phyloP scores from a whole-genome alignment of 2,329 filamentous ascomycete genomes.

The Lachnellula cervina region DNA sequence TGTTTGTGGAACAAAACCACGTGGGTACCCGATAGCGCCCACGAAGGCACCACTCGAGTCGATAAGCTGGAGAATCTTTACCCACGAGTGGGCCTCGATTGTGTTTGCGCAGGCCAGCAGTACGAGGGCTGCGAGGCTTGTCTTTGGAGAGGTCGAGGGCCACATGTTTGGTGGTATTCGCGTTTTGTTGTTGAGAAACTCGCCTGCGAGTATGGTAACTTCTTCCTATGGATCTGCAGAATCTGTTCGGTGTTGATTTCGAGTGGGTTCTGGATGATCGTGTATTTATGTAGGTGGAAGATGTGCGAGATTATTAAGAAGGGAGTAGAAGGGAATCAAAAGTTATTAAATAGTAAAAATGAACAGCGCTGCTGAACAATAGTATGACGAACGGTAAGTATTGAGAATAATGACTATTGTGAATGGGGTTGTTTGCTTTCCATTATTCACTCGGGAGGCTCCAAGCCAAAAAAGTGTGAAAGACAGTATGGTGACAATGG shows the following conservation, averaged over 20 bases:
- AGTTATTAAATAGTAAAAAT: slow-evolving; percentile 6
- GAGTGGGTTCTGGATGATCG: background rate
- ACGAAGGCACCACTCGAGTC: slow-evolving; percentile 70
- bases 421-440: slow-evolving; percentile 13
- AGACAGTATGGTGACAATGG: slow-evolving; percentile 5
- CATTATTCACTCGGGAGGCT: slow-evolving; percentile 17
- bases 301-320: background rate
- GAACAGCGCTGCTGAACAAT: slow-evolving; percentile 15
- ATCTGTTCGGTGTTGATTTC: background rate
- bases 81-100: slow-evolving; percentile 69
- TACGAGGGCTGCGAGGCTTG: slow-evolving; percentile 11
- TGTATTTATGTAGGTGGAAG: background rate
- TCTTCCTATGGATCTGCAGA: background rate
- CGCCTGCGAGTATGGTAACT: slow-evolving; percentile 15
- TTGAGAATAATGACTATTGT: slow-evolving; percentile 18
- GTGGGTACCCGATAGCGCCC: too few relatives aligned
- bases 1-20: too few relatives aligned
- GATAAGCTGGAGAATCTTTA: slow-evolving; percentile 67
- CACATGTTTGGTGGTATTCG: slow-evolving; percentile 15
- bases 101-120: slow-evolving; percentile 15
- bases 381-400: slow-evolving; percentile 11
- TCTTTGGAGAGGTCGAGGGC: slow-evolving; percentile 3
- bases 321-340: background rate
- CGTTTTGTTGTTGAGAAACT: slow-evolving; percentile 8
- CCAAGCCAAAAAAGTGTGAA: background rate